Conservation (phyloP, 768 basidiomycete species). For the Cubamyces lactineus region DNA sequence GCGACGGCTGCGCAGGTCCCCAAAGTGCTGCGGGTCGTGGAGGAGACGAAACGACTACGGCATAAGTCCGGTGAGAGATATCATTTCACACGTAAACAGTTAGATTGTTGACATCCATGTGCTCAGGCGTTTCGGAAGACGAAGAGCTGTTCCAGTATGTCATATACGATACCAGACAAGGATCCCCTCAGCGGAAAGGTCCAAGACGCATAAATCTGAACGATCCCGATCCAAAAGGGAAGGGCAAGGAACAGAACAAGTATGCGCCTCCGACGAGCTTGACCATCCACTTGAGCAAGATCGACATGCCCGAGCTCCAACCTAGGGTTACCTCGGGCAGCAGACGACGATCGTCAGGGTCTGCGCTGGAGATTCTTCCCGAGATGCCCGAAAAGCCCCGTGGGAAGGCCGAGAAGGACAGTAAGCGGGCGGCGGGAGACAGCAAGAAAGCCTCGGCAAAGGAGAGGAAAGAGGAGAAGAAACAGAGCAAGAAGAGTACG, state of each 20-base stretch:
- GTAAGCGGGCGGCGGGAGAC: slow-evolving; percentile 38
- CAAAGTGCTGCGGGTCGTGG: slow-evolving; percentile 80
- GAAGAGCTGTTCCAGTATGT: slow-evolving; percentile 78
- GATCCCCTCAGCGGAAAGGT: slow-evolving; percentile 39
- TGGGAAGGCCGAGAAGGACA: slow-evolving; percentile 43
- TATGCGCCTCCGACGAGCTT: slow-evolving; percentile 74
- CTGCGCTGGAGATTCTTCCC: slow-evolving; percentile 17
- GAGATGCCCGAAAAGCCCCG: slow-evolving; percentile 26
- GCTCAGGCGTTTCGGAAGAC: slow-evolving; percentile 51
- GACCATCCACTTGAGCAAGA: slow-evolving; percentile 80
- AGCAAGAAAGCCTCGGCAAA: slow-evolving; percentile 35
- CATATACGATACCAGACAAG: slow-evolving; percentile 57
- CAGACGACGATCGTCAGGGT: slow-evolving; percentile 19
- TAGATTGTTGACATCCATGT: neutral
- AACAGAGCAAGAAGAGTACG: slow-evolving; percentile 35
- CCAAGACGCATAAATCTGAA: slow-evolving; percentile 73
- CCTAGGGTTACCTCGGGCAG: slow-evolving; percentile 42
- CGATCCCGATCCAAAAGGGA: slow-evolving; percentile 42
- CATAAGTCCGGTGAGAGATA: slow-evolving; percentile 65
- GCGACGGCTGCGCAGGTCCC: slow-evolving; percentile 64
- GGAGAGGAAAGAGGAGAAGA: slow-evolving; percentile 40
- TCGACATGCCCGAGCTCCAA: slow-evolving; percentile 81
- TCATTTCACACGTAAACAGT: neutral
- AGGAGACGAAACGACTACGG: slow-evolving; percentile 76
- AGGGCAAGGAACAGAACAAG: slow-evolving; percentile 37